These are phyloP conservation scores for Hirsutella minnesotensis DNA, from an alignment of 2,329 filamentous ascomycete genomes.

Conservation along the genomic window DNA sequence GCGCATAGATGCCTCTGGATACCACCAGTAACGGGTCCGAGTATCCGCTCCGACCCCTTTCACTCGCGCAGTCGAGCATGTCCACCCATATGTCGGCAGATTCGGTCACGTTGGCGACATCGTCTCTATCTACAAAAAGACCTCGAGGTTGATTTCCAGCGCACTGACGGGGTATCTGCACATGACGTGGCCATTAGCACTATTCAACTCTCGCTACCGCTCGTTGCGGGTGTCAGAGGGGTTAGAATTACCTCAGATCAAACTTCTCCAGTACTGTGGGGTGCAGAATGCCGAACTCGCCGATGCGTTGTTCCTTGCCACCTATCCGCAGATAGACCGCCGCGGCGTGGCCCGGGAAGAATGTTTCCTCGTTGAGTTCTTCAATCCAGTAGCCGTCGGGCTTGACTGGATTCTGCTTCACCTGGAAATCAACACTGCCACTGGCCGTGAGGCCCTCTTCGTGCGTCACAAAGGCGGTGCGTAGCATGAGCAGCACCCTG, in stretches of 20 bases:
- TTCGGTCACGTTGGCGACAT: no score
- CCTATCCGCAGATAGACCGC: constrained; percentile 66
- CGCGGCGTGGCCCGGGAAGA: constrained; percentile 82
- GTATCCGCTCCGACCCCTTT: no score
- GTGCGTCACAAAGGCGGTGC: constrained; percentile 64
- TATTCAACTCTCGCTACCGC: background rate
- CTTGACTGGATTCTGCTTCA: constrained; percentile 40
- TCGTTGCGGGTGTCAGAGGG: background rate
- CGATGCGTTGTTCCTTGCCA: constrained; percentile 66
- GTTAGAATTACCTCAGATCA: constrained; percentile 56
- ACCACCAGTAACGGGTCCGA: no score
- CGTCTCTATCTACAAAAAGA: constrained; percentile 72
- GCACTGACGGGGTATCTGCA: constrained; percentile 79
- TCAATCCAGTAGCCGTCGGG: constrained; percentile 86
- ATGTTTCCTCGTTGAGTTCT: constrained; percentile 81
- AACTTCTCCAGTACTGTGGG: constrained; percentile 89
- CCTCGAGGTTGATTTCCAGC: constrained; percentile 87
- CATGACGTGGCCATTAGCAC: background rate
- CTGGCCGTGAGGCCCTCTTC: constrained; percentile 51
- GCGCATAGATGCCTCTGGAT: no score
- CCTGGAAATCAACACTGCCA: constrained; percentile 39
- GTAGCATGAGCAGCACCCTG: constrained; percentile 84
- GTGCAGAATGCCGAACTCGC: constrained; percentile 88
- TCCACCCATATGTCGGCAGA: no score
- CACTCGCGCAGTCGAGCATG: no score